Evolutionary conservation across 208 protist genomes (phyloP).

Genomic region (Herpetomonas tarakana): DNA sequence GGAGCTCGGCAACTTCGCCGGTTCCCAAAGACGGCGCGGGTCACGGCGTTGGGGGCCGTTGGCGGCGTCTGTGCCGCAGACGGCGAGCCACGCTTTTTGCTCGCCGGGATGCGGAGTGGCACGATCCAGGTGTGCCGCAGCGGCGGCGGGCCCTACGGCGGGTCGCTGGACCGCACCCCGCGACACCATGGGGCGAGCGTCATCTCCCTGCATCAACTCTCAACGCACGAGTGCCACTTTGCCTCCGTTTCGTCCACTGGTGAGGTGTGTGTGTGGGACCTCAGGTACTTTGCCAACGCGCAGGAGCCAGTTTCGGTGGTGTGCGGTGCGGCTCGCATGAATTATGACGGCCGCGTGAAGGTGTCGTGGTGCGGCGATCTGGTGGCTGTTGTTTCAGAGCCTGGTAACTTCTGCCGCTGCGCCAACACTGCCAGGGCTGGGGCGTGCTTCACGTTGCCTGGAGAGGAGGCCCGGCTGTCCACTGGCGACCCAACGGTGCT

Average conservation of each 20-base stretch:
- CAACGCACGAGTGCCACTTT: slow-evolving; percentile 31
- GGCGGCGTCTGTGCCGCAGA: neutral
- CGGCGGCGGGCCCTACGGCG: neutral
- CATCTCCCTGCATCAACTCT: slow-evolving; percentile 23
- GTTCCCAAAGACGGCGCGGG: slow-evolving; percentile 8
- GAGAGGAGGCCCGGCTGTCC: neutral
- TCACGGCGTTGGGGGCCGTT: slow-evolving; percentile 11
- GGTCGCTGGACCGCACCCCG: slow-evolving; percentile 19
- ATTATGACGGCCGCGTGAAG: neutral
- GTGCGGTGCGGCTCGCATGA: neutral
- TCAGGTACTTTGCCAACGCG: slow-evolving; percentile 27
- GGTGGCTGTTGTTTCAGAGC: neutral
- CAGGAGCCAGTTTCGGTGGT: slow-evolving; percentile 28
- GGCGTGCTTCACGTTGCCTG: neutral
- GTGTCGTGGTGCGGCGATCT: neutral
- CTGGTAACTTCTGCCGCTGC: neutral
- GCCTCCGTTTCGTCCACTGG: slow-evolving; percentile 51
- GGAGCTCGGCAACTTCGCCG: slow-evolving; percentile 5
- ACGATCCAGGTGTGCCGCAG: slow-evolving; percentile 18
- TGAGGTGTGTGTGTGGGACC: slow-evolving; percentile 66
- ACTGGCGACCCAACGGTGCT: neutral
- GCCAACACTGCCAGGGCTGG: neutral
- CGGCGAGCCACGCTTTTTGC: slow-evolving; percentile 7
- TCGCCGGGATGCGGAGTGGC: slow-evolving; percentile 44
- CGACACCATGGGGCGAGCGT: slow-evolving; percentile 33